Evolutionary conservation across 192 early-diverging fungal genomes (phyloP).

Genomic region (Podila clonocystis): DNA sequence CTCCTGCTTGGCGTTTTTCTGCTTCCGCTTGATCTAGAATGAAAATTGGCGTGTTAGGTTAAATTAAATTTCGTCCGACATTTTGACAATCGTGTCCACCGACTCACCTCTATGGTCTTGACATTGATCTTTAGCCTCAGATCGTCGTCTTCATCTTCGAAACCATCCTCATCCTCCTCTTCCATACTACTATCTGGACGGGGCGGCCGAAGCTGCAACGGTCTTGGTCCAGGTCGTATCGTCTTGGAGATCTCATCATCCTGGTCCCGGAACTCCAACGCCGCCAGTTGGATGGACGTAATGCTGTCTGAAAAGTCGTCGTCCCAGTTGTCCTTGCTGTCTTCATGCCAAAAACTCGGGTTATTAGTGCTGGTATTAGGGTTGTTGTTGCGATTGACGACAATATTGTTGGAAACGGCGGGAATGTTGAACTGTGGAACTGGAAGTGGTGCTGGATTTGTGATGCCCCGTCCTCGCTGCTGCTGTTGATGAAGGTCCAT

Average conservation of each 20-base stretch:
- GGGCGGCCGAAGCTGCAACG: background rate
- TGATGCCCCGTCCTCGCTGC: background rate
- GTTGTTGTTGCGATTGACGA: slow-evolving; percentile 4
- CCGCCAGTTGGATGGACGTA: slow-evolving; percentile 35
- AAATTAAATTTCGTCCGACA: background rate
- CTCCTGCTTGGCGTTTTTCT: background rate
- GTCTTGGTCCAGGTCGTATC: slow-evolving; percentile 4
- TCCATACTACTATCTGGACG: slow-evolving; percentile 8
- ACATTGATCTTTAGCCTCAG: slow-evolving; percentile 27
- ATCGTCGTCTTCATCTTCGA: slow-evolving; percentile 25
- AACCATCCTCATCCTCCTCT: slow-evolving; percentile 23
- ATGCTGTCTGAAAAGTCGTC: slow-evolving; percentile 54
- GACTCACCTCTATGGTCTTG: slow-evolving; percentile 13
- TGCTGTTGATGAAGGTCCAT: slow-evolving; percentile 1
- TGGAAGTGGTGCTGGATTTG: slow-evolving; percentile 4
- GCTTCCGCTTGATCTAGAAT: background rate
- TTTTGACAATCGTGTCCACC: background rate
- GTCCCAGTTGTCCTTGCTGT: slow-evolving; percentile 49
- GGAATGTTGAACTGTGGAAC: slow-evolving; percentile 18
- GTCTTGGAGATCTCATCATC: slow-evolving; percentile 39
- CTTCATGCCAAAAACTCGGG: slow-evolving; percentile 26
- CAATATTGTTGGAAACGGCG: background rate
- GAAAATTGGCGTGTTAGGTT: background rate
- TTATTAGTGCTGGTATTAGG: slow-evolving; percentile 1
- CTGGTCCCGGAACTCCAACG: slow-evolving; percentile 30